These are phyloP conservation scores for Camelina laxa DNA, from an alignment of 345 rosid genomes.

Conservation along the genomic window DNA sequence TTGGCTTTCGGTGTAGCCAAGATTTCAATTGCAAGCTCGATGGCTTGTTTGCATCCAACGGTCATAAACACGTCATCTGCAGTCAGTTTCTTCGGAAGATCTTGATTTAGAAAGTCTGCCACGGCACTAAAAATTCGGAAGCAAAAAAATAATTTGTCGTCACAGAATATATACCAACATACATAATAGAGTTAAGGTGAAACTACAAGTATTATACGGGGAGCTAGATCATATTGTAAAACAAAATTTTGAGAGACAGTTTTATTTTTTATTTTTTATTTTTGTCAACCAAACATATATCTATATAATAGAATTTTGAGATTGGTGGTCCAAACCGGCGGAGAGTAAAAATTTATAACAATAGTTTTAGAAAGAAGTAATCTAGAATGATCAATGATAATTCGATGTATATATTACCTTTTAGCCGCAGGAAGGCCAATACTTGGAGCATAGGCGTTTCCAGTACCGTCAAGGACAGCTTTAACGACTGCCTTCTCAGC, in stretches of 20 bases:
- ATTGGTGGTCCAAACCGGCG: too few species aligned
- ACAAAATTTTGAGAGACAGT: not conserved
- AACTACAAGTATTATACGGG: not conserved
- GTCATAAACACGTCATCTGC: slow-evolving; percentile 59
- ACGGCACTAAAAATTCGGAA: slow-evolving; percentile 43
- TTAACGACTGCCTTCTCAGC: slow-evolving; percentile 61
- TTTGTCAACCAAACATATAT: not conserved
- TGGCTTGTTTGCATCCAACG: slow-evolving; percentile 58
- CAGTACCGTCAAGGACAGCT: slow-evolving; percentile 48
- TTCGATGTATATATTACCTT: slow-evolving; percentile 35
- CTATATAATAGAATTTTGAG: too few species aligned
- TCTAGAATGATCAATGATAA: not conserved
- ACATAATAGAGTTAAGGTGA: not conserved
- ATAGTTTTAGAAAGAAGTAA: too few species aligned
- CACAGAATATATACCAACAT: not conserved
- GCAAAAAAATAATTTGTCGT: not conserved
- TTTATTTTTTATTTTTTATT: not conserved
- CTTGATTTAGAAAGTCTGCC: slow-evolving; percentile 51
- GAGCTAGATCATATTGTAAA: not conserved
- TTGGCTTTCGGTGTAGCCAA: slow-evolving; percentile 56
- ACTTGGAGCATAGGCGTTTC: slow-evolving; percentile 52
- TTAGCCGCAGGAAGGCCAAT: slow-evolving; percentile 57
- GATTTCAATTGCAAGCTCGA: slow-evolving; percentile 48
- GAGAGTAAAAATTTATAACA: too few species aligned
- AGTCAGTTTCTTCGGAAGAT: slow-evolving; percentile 51